Conservation (phyloP, 805 yeast species). For the Danielia reshetovae region DNA sequence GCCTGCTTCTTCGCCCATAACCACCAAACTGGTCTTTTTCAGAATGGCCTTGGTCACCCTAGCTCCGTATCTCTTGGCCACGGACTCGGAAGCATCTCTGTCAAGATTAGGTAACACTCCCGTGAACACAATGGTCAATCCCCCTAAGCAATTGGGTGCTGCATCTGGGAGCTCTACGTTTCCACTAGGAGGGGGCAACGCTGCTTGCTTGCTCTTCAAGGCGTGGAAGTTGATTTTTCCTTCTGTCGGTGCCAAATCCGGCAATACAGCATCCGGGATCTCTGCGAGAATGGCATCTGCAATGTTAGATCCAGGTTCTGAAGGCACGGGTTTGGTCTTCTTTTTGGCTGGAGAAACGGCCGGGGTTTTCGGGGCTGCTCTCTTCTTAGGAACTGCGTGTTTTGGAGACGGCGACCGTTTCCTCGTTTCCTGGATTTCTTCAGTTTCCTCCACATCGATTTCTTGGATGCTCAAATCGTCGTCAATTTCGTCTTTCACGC, state of each 20-base stretch:
- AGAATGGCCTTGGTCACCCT: slow-evolving; percentile 83
- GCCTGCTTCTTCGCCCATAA: slow-evolving; percentile 94
- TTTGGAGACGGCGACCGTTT: slow-evolving; percentile 4
- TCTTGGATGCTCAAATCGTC: slow-evolving; percentile 11
- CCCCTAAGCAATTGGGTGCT: slow-evolving; percentile 78
- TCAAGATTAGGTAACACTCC: slow-evolving; percentile 81
- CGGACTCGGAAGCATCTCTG: slow-evolving; percentile 66
- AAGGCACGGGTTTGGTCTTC: neutral
- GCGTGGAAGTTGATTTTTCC: slow-evolving; percentile 59
- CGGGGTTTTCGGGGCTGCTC: no score
- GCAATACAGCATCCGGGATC: slow-evolving; percentile 74
- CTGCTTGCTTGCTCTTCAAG: slow-evolving; percentile 26
- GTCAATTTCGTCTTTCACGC: slow-evolving; percentile 6
- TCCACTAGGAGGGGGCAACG: slow-evolving; percentile 27
- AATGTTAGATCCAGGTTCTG: slow-evolving; percentile 6
- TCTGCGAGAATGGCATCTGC: slow-evolving; percentile 52
- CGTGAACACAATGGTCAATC: slow-evolving; percentile 89
- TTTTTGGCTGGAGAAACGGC: slow-evolving; percentile 6
- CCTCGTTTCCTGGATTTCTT: slow-evolving; percentile 3
- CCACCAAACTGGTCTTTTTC: slow-evolving; percentile 81
- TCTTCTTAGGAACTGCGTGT: slow-evolving; percentile 7
- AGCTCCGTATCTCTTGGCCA: slow-evolving; percentile 88
- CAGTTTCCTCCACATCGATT: slow-evolving; percentile 12
- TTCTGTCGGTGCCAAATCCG: slow-evolving; percentile 47
- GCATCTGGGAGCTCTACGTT: slow-evolving; percentile 69